A percentile compares a stretch with the other conserved stretches of the same genome.
These are phyloP conservation scores for Umbelopsis isabellina DNA, from an alignment of 192 early-diverging fungal species.

Conservation along the genomic window DNA sequence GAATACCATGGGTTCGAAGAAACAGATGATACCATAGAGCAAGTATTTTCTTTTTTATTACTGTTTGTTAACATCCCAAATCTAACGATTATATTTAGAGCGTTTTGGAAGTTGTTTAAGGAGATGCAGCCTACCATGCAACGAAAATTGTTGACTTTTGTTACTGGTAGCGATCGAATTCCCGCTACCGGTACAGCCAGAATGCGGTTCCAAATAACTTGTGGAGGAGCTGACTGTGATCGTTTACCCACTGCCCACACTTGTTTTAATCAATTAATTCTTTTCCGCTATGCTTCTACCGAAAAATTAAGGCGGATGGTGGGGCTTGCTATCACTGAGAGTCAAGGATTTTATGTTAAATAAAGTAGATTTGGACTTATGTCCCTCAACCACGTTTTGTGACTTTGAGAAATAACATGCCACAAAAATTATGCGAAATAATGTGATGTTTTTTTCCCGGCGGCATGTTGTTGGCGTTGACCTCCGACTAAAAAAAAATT, in stretches of 20 bases:
- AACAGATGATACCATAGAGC: slow-evolving; percentile 54
- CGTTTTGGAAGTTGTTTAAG: slow-evolving; percentile 83
- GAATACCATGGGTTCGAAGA: slow-evolving; percentile 67
- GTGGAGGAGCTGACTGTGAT: slow-evolving; percentile 58
- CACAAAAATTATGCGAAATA: not conserved
- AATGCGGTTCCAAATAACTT: slow-evolving; percentile 70
- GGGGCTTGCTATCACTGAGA: slow-evolving; percentile 74
- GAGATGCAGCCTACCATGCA: slow-evolving; percentile 67
- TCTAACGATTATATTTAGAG: slow-evolving; percentile 23
- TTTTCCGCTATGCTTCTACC: slow-evolving; percentile 75
- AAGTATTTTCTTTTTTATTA: slow-evolving; percentile 17
- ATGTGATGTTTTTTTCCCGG: not conserved
- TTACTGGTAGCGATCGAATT: slow-evolving; percentile 91
- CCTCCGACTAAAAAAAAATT: not conserved
- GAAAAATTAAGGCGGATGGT: slow-evolving; percentile 73
- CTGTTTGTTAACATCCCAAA: not conserved
- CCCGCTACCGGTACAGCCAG: slow-evolving; percentile 76
- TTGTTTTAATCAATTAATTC: slow-evolving; percentile 90
- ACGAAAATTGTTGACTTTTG: slow-evolving; percentile 81
- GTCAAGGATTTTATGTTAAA: slow-evolving; percentile 77
- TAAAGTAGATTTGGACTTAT: slow-evolving; percentile 29
- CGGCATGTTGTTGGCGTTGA: not conserved
- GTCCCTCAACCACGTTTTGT: not conserved
- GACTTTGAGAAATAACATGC: not conserved
- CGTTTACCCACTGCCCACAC: slow-evolving; percentile 92